Conservation (phyloP, 192 early-diverging fungal genomes). For the Tieghemiomyces parasiticus region DNA sequence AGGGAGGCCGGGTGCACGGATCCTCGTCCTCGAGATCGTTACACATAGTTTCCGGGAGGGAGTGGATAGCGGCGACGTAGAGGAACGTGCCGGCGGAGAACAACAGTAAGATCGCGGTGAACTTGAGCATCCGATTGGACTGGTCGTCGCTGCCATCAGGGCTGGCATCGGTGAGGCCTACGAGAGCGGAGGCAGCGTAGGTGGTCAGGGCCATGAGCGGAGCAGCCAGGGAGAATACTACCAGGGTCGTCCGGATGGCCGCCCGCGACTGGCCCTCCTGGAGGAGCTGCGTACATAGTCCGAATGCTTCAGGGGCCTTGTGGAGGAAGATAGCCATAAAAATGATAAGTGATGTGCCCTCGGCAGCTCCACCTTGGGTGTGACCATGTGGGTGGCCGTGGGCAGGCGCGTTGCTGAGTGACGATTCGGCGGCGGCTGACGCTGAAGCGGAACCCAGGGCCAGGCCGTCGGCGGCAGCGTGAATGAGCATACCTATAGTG, state of each 20-base stretch:
- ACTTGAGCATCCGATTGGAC: slow-evolving; percentile 33
- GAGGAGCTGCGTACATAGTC: slow-evolving; percentile 73
- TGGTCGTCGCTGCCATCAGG: background rate
- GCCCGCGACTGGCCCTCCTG: slow-evolving; percentile 48
- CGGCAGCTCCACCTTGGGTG: slow-evolving; percentile 14
- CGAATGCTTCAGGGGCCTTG: slow-evolving; percentile 91
- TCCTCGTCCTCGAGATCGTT: background rate
- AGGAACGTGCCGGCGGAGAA: slow-evolving; percentile 86
- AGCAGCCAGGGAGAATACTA: slow-evolving; percentile 68
- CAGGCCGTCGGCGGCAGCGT: slow-evolving; percentile 89
- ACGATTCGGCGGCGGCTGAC: slow-evolving; percentile 17
- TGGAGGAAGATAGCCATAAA: slow-evolving; percentile 93
- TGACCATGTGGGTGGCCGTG: background rate
- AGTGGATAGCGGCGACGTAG: slow-evolving; percentile 84
- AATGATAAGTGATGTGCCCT: slow-evolving; percentile 54
- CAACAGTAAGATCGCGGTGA: slow-evolving; percentile 68
- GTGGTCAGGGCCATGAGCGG: slow-evolving; percentile 65
- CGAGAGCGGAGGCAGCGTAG: slow-evolving; percentile 18
- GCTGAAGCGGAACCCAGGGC: slow-evolving; percentile 80
- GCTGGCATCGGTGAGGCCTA: background rate
- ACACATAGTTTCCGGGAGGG: slow-evolving; percentile 45
- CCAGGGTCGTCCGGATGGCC: slow-evolving; percentile 56
- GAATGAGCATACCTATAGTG: slow-evolving; percentile 88
- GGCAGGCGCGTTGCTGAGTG: background rate
- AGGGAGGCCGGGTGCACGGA: background rate